These are phyloP conservation scores for Apophysomyces variabilis DNA, from an alignment of 371 early-diverging fungal species.

Conservation along the genomic window DNA sequence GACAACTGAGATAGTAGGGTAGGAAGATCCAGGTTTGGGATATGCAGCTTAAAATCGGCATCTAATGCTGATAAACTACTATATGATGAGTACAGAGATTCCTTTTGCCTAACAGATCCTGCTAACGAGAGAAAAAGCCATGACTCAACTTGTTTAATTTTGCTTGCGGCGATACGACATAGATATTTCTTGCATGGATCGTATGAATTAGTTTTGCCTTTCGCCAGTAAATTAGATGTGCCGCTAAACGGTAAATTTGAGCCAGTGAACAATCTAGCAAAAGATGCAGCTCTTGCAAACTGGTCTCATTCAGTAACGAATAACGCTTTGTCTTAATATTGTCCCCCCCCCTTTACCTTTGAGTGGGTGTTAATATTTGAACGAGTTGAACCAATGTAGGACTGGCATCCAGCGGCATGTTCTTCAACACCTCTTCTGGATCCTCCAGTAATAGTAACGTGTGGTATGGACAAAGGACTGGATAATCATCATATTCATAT, in stretches of 20 bases:
- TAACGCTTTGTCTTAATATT: neutral
- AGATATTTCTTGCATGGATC: conserved; percentile 77
- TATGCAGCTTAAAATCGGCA: conserved; percentile 66
- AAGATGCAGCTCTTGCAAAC: conserved; percentile 81
- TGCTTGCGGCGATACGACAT: conserved; percentile 76
- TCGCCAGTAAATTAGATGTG: conserved; percentile 91
- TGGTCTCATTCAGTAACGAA: conserved; percentile 22
- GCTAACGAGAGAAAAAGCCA: too few relatives aligned
- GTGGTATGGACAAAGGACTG: conserved; percentile 85
- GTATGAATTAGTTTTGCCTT: conserved; percentile 89
- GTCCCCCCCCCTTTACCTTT: conserved; percentile 50
- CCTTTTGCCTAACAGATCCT: too few relatives aligned
- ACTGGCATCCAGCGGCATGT: conserved; percentile 82
- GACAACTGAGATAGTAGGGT: conserved; percentile 75
- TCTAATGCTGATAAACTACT: conserved; percentile 53
- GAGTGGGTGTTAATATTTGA: conserved; percentile 88
- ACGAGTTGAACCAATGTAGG: conserved; percentile 85
- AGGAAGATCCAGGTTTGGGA: conserved; percentile 72
- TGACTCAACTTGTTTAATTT: conserved; percentile 55
- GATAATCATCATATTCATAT: conserved; percentile 70
- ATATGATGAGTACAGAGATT: neutral
- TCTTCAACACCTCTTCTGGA: conserved; percentile 79
- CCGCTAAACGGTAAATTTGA: conserved; percentile 85
- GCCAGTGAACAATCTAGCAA: conserved; percentile 88
- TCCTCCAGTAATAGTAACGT: conserved; percentile 83